Evolutionary conservation across 2,329 filamentous ascomycete genomes (phyloP).

Genomic region (Chrysosphaeria jannelii): DNA sequence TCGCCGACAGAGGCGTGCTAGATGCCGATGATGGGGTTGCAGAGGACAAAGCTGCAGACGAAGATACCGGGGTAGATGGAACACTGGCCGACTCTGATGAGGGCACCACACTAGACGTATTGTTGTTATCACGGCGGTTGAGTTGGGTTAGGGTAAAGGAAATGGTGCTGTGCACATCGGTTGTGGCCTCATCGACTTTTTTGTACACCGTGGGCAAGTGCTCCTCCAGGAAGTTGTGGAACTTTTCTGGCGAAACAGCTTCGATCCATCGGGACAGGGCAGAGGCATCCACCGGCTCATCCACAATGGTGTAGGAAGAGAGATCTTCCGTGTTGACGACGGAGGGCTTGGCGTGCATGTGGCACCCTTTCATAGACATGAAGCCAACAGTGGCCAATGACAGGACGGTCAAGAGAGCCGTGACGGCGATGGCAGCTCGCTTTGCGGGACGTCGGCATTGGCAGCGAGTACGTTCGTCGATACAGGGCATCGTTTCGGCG

Average conservation of each 20-base stretch:
- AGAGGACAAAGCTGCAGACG: constrained; percentile 3
- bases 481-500: no score
- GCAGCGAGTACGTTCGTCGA: no score
- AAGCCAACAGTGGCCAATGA: no score
- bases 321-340: no score
- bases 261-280: constrained; percentile 5
- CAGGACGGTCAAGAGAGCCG: no score
- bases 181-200: constrained; percentile 36
- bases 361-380: no score
- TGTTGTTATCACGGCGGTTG: constrained; percentile 24
- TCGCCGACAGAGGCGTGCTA: neutral
- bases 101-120: constrained; percentile 7
- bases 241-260: constrained; percentile 8
- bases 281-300: no score
- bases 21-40: neutral
- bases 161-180: constrained; percentile 15
- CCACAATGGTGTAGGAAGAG: no score
- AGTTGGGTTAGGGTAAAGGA: constrained; percentile 32
- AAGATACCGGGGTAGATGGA: constrained; percentile 4
- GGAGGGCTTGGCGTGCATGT: no score
- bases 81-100: constrained; percentile 6
- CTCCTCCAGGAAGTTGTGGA: constrained; percentile 36
- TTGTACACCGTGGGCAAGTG: constrained; percentile 31
- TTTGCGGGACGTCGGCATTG: no score
- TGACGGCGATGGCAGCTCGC: no score